These are phyloP conservation scores for Colletotrichum scovillei DNA, from an alignment of 2,329 filamentous ascomycete species.

Conservation along the genomic window DNA sequence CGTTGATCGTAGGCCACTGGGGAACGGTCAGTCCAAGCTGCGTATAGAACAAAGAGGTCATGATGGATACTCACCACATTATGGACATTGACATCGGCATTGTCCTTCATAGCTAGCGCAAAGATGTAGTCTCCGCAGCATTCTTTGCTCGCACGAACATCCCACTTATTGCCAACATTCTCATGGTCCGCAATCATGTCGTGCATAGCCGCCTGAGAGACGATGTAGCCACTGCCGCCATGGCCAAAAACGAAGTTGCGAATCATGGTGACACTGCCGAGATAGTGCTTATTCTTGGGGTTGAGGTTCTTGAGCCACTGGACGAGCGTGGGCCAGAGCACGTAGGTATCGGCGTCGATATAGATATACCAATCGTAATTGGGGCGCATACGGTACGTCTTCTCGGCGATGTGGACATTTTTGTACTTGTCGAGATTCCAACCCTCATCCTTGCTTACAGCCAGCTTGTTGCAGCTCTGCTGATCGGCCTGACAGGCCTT, in stretches of 20 bases:
- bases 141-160: conserved; percentile 50
- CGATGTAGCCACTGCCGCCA: conserved; percentile 65
- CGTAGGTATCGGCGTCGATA: conserved; percentile 69
- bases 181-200: conserved; percentile 53
- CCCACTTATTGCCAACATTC: conserved; percentile 59
- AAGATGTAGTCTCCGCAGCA: conserved; percentile 67
- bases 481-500: conserved; percentile 57
- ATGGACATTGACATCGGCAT: conserved; percentile 52
- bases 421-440: conserved; percentile 73
- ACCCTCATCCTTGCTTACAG: conserved; percentile 45
- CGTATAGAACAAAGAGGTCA: not conserved
- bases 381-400: conserved; percentile 61
- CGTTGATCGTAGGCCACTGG: conserved; percentile 65
- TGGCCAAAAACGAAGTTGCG: conserved; percentile 61
- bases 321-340: conserved; percentile 64
- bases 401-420: conserved; percentile 69
- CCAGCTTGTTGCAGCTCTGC: conserved; percentile 54
- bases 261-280: conserved; percentile 61
- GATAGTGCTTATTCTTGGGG: conserved; percentile 55
- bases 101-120: conserved; percentile 56
- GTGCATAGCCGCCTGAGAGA: conserved; percentile 64
- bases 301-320: conserved; percentile 59
- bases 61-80: conserved; percentile 52
- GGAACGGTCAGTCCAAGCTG: conserved; percentile 9
- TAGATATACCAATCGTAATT: conserved; percentile 70